phyloP scores from a whole-genome alignment of 2,329 filamentous ascomycete genomes.

The Diplodia mutila region DNA sequence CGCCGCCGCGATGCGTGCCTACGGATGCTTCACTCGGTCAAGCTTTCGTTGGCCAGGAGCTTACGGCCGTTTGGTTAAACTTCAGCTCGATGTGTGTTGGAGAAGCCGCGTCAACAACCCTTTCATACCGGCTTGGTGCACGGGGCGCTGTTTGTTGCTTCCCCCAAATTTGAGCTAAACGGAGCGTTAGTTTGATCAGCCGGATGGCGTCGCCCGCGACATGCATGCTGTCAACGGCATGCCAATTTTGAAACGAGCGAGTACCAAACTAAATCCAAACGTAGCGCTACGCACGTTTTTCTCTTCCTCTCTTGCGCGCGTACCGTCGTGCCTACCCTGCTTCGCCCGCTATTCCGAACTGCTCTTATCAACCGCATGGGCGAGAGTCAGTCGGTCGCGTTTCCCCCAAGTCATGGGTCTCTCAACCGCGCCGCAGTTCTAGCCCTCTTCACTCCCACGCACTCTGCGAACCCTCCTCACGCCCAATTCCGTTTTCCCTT shows the following conservation, averaged over 20 bases:
- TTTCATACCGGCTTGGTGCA: slow-evolving; percentile 3
- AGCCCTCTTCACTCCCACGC: neutral
- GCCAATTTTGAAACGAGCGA: neutral
- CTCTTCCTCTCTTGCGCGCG: neutral
- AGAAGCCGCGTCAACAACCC: neutral
- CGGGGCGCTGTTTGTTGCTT: neutral
- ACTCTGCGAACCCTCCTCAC: too few species aligned
- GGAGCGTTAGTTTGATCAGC: neutral
- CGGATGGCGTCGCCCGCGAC: neutral
- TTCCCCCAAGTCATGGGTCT: neutral
- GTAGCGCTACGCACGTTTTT: neutral
- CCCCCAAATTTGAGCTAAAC: neutral
- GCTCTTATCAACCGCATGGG: neutral
- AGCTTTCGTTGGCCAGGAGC: neutral
- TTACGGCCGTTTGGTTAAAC: neutral
- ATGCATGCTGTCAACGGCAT: neutral
- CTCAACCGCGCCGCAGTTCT: neutral
- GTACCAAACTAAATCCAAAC: neutral
- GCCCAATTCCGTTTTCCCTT: too few species aligned
- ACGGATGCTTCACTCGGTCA: neutral
- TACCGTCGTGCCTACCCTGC: neutral
- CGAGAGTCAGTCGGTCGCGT: neutral
- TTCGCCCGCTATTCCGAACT: neutral
- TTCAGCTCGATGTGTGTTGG: neutral
- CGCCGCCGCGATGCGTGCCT: neutral